Evolutionary conservation across 495 filamentous ascomycete genomes (phyloP), one percentile per base, ranked within the genome.

Genomic region (Penicillium pancosmium): DNA sequence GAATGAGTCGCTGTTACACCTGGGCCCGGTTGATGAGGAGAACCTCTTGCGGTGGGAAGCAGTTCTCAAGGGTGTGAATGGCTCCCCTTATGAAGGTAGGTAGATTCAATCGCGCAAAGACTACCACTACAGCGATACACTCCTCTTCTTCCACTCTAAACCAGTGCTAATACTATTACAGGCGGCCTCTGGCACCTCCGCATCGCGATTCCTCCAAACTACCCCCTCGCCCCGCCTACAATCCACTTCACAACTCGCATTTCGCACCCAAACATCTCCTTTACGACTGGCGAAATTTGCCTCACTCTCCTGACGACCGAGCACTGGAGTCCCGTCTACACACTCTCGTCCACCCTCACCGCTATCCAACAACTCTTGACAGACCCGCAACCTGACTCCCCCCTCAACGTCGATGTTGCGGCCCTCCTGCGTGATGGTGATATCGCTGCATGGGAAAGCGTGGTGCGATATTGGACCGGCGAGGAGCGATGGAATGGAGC

Each of bases 341-440:
- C 88, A 31, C 79, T 97, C 21, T 84, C 88, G 21, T 81, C 84
- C 59, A 91, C 89, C 52, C 73, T 97, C 64, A 87, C 89, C 62
- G 85, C 86, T 19, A 83, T 98, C 36, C 85, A 92, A 52, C 82
- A 90, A 78, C 75, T 98, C 64, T 77, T 96, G 54, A 85, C 80
- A 43, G 84, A 86, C 59, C 91, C 93, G 12, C 87, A 85, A 55
- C 81, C 88, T 38, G 91, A 97, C 61, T 89, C 85, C 62, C 94
- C 94, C 60, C 75, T 98, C 51, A 96, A 96, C 75, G 82, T 97
- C 10, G 94, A 98, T 73, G 83, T 95, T 4, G 93, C 92, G 52
- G 82, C 84, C 58, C 72, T 98, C 62, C 53, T 95, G 56, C 79
- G 92, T 61, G 78, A 80, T 50, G 91, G 90, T 15, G 94, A 98